phyloP scores from a whole-genome alignment of 2,329 filamentous ascomycete genomes.

The Botrytis porri region DNA sequence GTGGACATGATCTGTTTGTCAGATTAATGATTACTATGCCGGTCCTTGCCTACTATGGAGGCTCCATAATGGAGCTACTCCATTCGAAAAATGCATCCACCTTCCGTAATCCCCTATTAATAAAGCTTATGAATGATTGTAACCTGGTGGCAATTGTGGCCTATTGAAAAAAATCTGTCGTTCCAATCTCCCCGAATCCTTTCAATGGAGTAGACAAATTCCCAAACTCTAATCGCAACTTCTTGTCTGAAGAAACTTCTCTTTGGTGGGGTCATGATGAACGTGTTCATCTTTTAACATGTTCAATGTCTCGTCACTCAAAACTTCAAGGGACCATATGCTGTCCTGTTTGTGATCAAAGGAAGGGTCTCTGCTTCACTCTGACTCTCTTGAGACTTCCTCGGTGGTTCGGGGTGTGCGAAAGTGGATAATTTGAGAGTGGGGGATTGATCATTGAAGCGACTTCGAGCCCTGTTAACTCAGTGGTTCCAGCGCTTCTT shows the following conservation, averaged over 20 bases:
- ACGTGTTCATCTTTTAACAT: neutral
- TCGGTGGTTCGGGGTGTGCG: neutral
- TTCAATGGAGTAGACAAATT: neutral
- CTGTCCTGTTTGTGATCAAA: constrained; percentile 1
- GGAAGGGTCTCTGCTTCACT: neutral
- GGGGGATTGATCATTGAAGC: neutral
- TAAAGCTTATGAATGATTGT: neutral
- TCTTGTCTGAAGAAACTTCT: neutral
- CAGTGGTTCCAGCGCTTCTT: constrained; percentile 2
- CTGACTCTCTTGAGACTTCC: neutral
- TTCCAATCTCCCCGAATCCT: neutral
- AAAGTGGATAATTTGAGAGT: neutral
- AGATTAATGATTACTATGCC: neutral
- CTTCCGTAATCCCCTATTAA: neutral
- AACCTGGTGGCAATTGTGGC: neutral
- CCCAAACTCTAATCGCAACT: neutral
- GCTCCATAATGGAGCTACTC: too few relatives aligned
- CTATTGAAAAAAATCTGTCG: neutral
- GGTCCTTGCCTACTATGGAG: neutral
- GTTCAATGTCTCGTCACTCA: neutral
- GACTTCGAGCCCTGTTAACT: neutral
- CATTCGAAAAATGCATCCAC: neutral
- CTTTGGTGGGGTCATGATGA: neutral
- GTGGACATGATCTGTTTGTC: neutral
- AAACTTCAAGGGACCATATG: neutral